Conservation (phyloP, 345 rosid genomes). For the Orychophragmus violaceus region DNA sequence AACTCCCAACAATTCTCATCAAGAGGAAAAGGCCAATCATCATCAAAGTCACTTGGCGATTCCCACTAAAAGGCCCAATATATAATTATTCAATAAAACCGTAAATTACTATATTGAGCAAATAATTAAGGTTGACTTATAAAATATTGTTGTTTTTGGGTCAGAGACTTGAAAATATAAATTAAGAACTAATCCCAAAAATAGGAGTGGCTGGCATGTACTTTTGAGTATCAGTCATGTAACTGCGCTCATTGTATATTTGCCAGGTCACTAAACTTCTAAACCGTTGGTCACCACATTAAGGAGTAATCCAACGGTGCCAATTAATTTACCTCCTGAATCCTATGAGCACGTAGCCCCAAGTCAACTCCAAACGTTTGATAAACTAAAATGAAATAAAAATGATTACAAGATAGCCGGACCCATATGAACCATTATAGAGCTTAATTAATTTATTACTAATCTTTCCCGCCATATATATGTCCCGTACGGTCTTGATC, state of each 20-base stretch:
- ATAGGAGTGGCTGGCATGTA: conserved; percentile 8
- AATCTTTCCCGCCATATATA: conserved; percentile 18
- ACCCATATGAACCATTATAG: neutral
- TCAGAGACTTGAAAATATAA: neutral
- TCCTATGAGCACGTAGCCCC: neutral
- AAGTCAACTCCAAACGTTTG: neutral
- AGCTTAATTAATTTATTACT: neutral
- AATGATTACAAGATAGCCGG: neutral
- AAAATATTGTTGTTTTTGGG: neutral
- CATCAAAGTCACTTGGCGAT: neutral
- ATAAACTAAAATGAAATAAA: neutral
- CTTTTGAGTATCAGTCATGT: neutral
- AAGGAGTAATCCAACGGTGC: neutral
- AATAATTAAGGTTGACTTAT: conserved; percentile 12
- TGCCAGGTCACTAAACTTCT: neutral
- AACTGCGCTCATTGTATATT: neutral
- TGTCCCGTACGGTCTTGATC: neutral
- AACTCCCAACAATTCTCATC: neutral
- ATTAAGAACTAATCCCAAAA: neutral
- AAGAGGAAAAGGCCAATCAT: neutral
- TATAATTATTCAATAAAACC: too few relatives aligned
- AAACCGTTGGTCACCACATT: neutral
- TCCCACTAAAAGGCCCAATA: neutral
- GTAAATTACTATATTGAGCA: neutral
- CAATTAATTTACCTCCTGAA: neutral